Conservation (phyloP, 169 alveolate species). For the Perkinsus chesapeaki region DNA sequence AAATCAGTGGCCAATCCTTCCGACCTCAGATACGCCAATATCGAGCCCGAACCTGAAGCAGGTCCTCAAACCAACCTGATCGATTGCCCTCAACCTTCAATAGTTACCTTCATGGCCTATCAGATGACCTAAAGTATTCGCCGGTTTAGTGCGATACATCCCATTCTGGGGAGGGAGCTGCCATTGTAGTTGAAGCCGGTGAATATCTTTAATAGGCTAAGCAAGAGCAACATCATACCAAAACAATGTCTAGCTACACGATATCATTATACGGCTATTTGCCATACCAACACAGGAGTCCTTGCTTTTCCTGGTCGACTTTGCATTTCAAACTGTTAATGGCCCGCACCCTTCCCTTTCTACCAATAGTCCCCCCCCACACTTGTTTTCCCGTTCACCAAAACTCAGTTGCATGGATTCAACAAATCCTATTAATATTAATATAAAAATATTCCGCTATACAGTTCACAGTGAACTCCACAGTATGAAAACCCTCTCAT, state of each 20-base stretch:
- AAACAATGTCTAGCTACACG: background rate
- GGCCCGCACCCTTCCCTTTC: no score
- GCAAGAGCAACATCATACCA: background rate
- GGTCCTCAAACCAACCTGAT: no score
- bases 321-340: no score
- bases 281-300: background rate
- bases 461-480: no score
- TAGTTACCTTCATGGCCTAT: background rate
- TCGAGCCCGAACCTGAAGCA: background rate
- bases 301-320: background rate
- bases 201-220: background rate
- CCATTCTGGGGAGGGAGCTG: background rate
- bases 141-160: background rate
- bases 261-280: background rate
- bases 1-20: background rate
- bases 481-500: no score
- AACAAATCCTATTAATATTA: no score
- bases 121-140: background rate
- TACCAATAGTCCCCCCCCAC: no score
- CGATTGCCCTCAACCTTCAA: no score
- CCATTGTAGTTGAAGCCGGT: background rate
- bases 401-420: no score
- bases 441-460: no score
- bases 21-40: background rate
- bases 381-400: no score